Conservation (phyloP, 1,139 yeast genomes). For the Debaryomyces robertsiae region DNA sequence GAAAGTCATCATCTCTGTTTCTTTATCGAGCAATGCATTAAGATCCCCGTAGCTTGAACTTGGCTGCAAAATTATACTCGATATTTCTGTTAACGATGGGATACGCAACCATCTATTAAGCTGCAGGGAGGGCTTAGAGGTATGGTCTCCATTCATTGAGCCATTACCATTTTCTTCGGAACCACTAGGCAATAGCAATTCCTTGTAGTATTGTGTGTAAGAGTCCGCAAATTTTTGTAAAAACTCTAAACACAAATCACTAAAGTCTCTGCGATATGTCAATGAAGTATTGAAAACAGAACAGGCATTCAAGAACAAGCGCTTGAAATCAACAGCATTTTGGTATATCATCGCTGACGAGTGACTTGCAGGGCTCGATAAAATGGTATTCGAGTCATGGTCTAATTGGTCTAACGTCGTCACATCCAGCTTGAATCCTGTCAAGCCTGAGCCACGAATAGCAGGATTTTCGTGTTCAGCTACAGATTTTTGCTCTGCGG, state of each 20-base stretch:
- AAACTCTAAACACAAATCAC: slow-evolving; percentile 44
- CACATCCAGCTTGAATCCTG: slow-evolving; percentile 24
- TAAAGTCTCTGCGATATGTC: slow-evolving; percentile 54
- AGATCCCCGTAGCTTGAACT: slow-evolving; percentile 14
- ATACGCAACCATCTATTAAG: slow-evolving; percentile 48
- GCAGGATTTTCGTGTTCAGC: slow-evolving; percentile 4
- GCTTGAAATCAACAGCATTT: slow-evolving; percentile 57
- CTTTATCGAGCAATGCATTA: slow-evolving; percentile 29
- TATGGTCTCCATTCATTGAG: slow-evolving; percentile 3
- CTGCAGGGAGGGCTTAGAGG: slow-evolving; percentile 29
- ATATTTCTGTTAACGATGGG: slow-evolving; percentile 37
- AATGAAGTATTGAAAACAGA: slow-evolving; percentile 63
- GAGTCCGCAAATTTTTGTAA: slow-evolving; percentile 34
- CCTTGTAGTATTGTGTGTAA: slow-evolving; percentile 34
- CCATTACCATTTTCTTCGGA: neutral
- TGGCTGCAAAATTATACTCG: slow-evolving; percentile 29
- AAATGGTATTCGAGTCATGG: slow-evolving; percentile 1
- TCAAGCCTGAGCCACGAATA: slow-evolving; percentile 7
- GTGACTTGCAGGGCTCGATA: slow-evolving; percentile 10
- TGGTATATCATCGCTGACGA: slow-evolving; percentile 34
- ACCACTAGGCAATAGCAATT: slow-evolving; percentile 21
- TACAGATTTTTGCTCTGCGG: slow-evolving; percentile 8
- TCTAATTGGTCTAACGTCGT: slow-evolving; percentile 10
- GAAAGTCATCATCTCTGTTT: slow-evolving; percentile 38
- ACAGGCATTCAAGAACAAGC: slow-evolving; percentile 53